These are phyloP conservation scores for Penicillium arizonense DNA, from an alignment of 495 filamentous ascomycete genomes.

Conservation along the genomic window DNA sequence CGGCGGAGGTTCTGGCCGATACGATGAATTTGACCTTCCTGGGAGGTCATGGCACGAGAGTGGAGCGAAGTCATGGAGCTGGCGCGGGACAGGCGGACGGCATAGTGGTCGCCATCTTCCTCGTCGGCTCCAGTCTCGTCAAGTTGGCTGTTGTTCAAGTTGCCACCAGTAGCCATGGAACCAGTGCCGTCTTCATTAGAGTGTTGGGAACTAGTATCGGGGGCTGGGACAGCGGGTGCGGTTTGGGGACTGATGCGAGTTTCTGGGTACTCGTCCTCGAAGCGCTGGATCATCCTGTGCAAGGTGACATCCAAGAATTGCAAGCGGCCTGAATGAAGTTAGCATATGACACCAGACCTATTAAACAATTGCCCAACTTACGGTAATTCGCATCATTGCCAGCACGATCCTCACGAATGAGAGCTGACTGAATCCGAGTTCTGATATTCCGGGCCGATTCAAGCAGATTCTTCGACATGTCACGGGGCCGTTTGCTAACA, in stretches of 20 bases:
- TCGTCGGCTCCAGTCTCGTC: constrained; percentile 45
- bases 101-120: constrained; percentile 47
- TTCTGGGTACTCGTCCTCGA: constrained; percentile 95
- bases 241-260: constrained; percentile 54
- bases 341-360: constrained; percentile 7
- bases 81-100: constrained; percentile 58
- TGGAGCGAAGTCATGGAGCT: constrained; percentile 78
- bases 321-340: constrained; percentile 60
- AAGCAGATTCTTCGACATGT: constrained; percentile 88
- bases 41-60: constrained; percentile 73
- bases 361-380: constrained; percentile 43
- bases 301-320: constrained; percentile 89
- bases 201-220: constrained; percentile 40
- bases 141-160: constrained; percentile 30
- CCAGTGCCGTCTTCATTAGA: constrained; percentile 38
- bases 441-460: constrained; percentile 85
- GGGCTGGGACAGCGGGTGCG: constrained; percentile 13
- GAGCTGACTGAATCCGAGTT: constrained; percentile 75
- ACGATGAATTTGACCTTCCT: constrained; percentile 87
- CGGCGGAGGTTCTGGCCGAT: constrained; percentile 78
- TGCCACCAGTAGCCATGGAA: constrained; percentile 31
- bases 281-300: constrained; percentile 85
- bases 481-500: constrained; percentile 67
- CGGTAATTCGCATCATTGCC: constrained; percentile 71
- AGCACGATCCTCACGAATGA: constrained; percentile 70